Percentiles rank a stretch among this genome's conserved stretches.
Conservation (phyloP, 345 rosid genomes). For the Salix dunnii region DNA sequence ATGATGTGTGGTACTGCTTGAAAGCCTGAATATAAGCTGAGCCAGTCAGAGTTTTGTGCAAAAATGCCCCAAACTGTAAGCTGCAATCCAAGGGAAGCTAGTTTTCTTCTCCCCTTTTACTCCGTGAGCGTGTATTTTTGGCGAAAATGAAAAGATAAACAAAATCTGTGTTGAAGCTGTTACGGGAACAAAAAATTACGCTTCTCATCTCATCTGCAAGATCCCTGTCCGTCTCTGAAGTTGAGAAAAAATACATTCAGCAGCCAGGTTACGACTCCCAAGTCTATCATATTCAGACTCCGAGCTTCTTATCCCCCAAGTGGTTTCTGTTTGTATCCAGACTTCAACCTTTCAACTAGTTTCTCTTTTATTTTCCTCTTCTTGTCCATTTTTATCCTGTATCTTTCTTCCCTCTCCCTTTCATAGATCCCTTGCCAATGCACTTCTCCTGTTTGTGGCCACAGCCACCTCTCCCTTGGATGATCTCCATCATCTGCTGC, state of each 20-base stretch:
- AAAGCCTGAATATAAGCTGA: background rate
- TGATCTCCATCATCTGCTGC: conserved; percentile 88
- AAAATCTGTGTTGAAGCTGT: conserved; percentile 14
- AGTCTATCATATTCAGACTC: background rate
- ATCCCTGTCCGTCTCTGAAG: background rate
- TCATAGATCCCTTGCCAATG: conserved; percentile 98
- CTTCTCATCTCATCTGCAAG: background rate
- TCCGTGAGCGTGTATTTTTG: background rate
- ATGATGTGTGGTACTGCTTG: background rate
- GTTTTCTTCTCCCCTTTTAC: conserved; percentile 5
- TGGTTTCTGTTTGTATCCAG: conserved; percentile 76
- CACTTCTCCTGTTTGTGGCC: conserved; percentile 93
- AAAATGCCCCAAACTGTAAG: background rate
- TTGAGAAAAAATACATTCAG: background rate
- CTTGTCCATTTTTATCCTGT: conserved; percentile 88
- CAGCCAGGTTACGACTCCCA: background rate
- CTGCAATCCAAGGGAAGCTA: background rate
- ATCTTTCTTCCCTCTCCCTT: conserved; percentile 89
- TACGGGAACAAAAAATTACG: background rate
- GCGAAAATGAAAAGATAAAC: background rate
- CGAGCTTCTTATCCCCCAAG: conserved; percentile 42
- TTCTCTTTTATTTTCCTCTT: conserved; percentile 82
- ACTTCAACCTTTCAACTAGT: conserved; percentile 54
- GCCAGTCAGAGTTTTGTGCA: background rate
- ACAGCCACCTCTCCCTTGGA: conserved; percentile 74